A percentile compares a stretch with the other conserved stretches of the same genome.
Conservation (phyloP, 2,329 filamentous ascomycete genomes). For the Shiraia bambusicola region DNA sequence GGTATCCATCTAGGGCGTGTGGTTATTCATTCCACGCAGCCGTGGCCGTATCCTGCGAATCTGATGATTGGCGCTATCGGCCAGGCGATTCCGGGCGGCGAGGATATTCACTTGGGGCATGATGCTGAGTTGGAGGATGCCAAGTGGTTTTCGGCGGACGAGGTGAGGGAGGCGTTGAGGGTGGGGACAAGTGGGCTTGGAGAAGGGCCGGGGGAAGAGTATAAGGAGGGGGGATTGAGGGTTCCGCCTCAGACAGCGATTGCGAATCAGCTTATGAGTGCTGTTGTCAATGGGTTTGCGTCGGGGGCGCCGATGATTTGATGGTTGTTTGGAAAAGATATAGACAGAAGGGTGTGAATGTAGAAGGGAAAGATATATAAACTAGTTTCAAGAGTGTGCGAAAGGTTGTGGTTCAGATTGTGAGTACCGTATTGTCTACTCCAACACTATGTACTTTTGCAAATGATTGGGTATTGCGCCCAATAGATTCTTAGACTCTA, state of each 20-base stretch:
- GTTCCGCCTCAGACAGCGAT: conserved; percentile 87
- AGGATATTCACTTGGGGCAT: conserved; percentile 78
- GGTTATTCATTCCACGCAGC: conserved; percentile 55
- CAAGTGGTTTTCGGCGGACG: conserved; percentile 81
- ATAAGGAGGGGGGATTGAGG: conserved; percentile 74
- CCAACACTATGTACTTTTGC: conserved; percentile 91
- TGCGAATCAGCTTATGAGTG: conserved; percentile 81
- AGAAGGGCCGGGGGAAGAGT: conserved; percentile 63
- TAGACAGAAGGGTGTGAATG: neutral
- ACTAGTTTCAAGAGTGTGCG: neutral
- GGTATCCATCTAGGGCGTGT: conserved; percentile 53
- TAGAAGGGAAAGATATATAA: neutral
- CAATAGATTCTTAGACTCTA: conserved; percentile 80
- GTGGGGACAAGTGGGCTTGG: conserved; percentile 68
- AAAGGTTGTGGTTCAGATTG: conserved; percentile 4
- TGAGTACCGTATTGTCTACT: conserved; percentile 48
- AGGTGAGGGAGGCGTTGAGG: conserved; percentile 72
- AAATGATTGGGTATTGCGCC: conserved; percentile 79
- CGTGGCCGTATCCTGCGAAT: conserved; percentile 57
- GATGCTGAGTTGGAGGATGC: conserved; percentile 91
- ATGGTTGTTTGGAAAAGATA: neutral
- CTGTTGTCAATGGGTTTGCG: conserved; percentile 75
- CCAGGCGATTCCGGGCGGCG: conserved; percentile 77
- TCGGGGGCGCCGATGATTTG: conserved; percentile 51
- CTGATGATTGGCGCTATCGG: conserved; percentile 70